These are phyloP conservation scores for Arxiozyma bovina DNA, from an alignment of 1,139 yeast species.

Conservation along the genomic window DNA sequence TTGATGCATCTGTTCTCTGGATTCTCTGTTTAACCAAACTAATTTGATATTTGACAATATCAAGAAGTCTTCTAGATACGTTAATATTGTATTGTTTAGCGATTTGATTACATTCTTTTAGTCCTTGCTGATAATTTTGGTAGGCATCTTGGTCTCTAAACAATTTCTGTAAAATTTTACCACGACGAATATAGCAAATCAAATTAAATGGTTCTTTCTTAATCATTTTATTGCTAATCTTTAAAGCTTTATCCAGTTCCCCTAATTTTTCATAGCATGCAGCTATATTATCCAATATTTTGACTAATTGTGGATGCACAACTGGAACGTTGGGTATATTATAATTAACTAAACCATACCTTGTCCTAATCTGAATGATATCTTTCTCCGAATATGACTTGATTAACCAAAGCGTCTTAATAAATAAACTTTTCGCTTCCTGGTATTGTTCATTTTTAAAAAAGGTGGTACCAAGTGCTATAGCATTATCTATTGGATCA, in stretches of 20 bases:
- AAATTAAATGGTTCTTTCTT: conserved; percentile 46
- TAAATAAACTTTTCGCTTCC: conserved; percentile 24
- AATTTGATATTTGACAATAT: conserved; percentile 10
- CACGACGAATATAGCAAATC: conserved; percentile 50
- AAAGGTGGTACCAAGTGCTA: conserved; percentile 24
- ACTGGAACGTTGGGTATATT: conserved; percentile 5
- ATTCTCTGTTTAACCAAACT: conserved; percentile 1
- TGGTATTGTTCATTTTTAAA: conserved; percentile 21
- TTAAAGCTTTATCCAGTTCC: conserved; percentile 35
- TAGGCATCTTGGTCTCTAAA: conserved; percentile 38
- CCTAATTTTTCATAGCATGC: conserved; percentile 50
- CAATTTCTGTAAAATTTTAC: conserved; percentile 36
- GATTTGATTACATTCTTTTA: conserved; percentile 25
- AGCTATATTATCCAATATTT: conserved; percentile 40
- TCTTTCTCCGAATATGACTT: conserved; percentile 19
- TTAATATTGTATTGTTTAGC: conserved; percentile 17
- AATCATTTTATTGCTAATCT: conserved; percentile 39
- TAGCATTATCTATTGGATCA: conserved; percentile 18
- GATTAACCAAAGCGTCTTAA: conserved; percentile 22
- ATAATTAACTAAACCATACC: background rate
- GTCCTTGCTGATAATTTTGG: conserved; percentile 37
- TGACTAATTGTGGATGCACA: conserved; percentile 30
- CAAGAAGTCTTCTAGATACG: conserved; percentile 19
- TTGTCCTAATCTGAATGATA: conserved; percentile 12
- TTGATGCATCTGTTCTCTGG: background rate